phyloP scores from a whole-genome alignment of 768 basidiomycete species.

The Epithele typhae region DNA sequence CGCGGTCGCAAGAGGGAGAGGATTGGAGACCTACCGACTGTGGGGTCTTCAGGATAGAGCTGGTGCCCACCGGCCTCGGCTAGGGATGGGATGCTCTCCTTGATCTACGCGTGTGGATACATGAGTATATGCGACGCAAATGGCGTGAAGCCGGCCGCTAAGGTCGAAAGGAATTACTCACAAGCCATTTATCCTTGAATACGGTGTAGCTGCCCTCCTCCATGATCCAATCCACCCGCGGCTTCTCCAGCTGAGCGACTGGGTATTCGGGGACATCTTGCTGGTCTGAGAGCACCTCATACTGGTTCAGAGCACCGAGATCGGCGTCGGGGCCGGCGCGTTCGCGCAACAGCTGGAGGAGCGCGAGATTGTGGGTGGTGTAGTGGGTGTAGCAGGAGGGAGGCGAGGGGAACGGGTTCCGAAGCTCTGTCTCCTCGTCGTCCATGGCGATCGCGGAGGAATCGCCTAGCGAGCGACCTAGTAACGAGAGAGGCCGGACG shows the following conservation, averaged over 20 bases:
- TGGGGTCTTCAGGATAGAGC: constrained; percentile 72
- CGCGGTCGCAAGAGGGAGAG: not conserved
- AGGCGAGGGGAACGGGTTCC: constrained; percentile 87
- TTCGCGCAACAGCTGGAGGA: constrained; percentile 59
- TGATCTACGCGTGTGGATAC: constrained; percentile 49
- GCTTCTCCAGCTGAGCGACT: constrained; percentile 73
- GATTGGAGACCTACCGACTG: constrained; percentile 50
- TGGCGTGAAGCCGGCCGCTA: not conserved
- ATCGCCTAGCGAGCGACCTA: not conserved
- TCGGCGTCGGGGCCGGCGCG: constrained; percentile 35
- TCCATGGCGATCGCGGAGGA: constrained; percentile 38
- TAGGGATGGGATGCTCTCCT: constrained; percentile 79
- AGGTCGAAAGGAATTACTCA: constrained; percentile 35
- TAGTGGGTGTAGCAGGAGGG: constrained; percentile 82
- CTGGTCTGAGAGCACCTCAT: constrained; percentile 65
- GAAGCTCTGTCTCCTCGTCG: constrained; percentile 69
- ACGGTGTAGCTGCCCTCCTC: constrained; percentile 79
- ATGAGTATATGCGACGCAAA: constrained; percentile 8
- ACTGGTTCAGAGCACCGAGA: constrained; percentile 44
- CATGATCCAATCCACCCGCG: constrained; percentile 86
- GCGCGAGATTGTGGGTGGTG: constrained; percentile 65
- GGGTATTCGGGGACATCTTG: constrained; percentile 75
- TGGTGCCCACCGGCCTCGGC: constrained; percentile 78
- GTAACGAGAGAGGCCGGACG: not conserved
- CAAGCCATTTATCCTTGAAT: constrained; percentile 90